phyloP scores from a whole-genome alignment of 192 early-diverging fungal genomes.

The Linnemannia exigua region DNA sequence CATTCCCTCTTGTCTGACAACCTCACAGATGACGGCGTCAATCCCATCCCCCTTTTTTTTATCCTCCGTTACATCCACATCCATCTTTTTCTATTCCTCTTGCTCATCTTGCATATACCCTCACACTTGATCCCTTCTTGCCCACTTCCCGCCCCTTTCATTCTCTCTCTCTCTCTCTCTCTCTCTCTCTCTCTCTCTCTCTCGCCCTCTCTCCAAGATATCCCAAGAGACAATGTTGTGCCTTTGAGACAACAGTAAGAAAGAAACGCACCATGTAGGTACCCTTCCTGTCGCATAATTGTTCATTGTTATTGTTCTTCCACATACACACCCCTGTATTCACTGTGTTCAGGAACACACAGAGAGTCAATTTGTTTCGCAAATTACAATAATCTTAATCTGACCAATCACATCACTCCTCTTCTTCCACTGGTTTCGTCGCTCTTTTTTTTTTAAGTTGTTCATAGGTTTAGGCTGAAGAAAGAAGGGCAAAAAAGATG shows the following conservation, averaged over 20 bases:
- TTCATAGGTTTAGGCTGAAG: not conserved
- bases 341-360: not conserved
- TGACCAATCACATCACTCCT: not conserved
- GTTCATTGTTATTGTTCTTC: too few relatives aligned
- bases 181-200: not conserved
- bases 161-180: not conserved
- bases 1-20: not conserved
- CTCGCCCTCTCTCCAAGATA: not conserved
- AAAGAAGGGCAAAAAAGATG: not conserved
- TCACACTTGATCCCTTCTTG: not conserved
- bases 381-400: constrained; percentile 5
- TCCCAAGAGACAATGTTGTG: not conserved
- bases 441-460: too few relatives aligned
- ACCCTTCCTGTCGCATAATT: too few relatives aligned
- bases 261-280: too few relatives aligned
- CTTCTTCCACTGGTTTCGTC: not conserved
- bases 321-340: not conserved
- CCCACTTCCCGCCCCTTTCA: too few relatives aligned
- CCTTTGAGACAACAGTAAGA: too few relatives aligned
- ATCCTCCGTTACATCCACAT: not conserved
- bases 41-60: not conserved
- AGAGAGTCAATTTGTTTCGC: not conserved
- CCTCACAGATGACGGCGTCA: not conserved
- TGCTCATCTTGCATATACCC: not conserved
- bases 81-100: not conserved